Base-by-base conservation (phyloP, 352 stramenopile genomes). In the Phytophthora vignae region DNA sequence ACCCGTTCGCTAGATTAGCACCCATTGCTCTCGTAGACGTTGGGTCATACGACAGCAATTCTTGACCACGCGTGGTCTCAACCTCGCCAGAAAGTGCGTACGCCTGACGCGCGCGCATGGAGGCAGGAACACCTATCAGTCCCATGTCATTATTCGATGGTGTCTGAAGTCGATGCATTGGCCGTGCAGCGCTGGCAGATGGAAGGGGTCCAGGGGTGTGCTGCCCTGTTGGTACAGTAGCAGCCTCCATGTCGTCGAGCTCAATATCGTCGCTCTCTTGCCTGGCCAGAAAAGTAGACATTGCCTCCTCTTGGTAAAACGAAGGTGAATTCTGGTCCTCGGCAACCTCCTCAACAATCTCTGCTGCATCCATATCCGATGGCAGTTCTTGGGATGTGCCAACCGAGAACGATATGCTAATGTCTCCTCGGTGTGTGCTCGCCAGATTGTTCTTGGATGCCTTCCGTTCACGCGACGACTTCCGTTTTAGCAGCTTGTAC, bases 401-500 rank as follows among this genome's bases (percentile, higher is more conserved):
- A 29, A 97, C 85, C 14, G 88, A 90, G 67, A 97, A 94, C 8
- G 88, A 96, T 14, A 96, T 69, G 17, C 78, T 85, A 21, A 97
- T 74, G 25, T 95, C 80, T 54, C 90, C 90, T 17, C 85, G 82
- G 55, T 96, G 87, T 29, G 89, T 82, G 56, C 86, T 93, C 12
- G 78, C 76, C 53, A 84, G 73, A 25, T 69, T 76, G 60, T 76
- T 77, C 65, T 71, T 79, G 22, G 61, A 82, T 33, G 68, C 73
- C 65, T 82, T 91, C 33, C 49, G 57, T 48, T 92, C 83, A 31
- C 85, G 83, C 15, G 85, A 83, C 8, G 85, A 90, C 38, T 93
- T 94, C 8, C 85, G 70, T 63, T 97, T 97, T 1, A 95, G 69
- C 9, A 97, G 49, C 46, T 94, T 95, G 68, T 97, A 95, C 87